Conservation (phyloP, 2,329 filamentous ascomycete species). For the Alternaria sp. region DNA sequence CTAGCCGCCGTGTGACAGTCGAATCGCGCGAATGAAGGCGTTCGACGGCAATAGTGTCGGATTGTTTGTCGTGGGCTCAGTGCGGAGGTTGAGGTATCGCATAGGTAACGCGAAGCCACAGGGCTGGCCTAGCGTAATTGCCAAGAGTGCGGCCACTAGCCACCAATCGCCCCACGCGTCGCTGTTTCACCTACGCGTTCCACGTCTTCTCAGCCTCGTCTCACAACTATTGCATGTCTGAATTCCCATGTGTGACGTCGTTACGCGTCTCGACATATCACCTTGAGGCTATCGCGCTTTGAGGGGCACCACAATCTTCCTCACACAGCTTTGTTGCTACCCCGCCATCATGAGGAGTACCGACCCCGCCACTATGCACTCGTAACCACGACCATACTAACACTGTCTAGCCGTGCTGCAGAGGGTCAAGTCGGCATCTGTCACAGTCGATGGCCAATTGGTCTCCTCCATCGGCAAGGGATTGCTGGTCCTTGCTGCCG, state of each 20-base stretch:
- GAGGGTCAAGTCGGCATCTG: slow-evolving; percentile 92
- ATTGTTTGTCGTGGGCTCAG: slow-evolving; percentile 34
- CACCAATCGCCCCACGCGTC: slow-evolving; percentile 23
- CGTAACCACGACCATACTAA: slow-evolving; percentile 25
- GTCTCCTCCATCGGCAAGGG: slow-evolving; percentile 92
- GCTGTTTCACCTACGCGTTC: slow-evolving; percentile 21
- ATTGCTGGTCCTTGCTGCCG: slow-evolving; percentile 87
- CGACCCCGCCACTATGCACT: slow-evolving; percentile 13
- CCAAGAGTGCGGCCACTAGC: slow-evolving; percentile 29
- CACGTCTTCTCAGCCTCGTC: slow-evolving; percentile 15
- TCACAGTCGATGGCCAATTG: slow-evolving; percentile 90
- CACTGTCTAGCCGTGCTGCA: slow-evolving; percentile 79
- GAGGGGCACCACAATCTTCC: neutral
- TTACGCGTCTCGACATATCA: neutral
- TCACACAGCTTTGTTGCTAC: slow-evolving; percentile 12
- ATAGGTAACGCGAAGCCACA: slow-evolving; percentile 34
- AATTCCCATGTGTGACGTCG: slow-evolving; percentile 20
- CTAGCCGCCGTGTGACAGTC: slow-evolving; percentile 16
- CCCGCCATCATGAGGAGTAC: slow-evolving; percentile 37
- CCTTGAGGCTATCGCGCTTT: neutral
- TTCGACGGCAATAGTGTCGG: slow-evolving; percentile 23
- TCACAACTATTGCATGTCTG: slow-evolving; percentile 6
- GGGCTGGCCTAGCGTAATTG: slow-evolving; percentile 32
- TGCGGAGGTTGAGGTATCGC: slow-evolving; percentile 38
- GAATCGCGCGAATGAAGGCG: slow-evolving; percentile 32